Evolutionary conservation across 2,329 filamentous ascomycete genomes (phyloP).

Genomic region (Colletotrichum sp.): DNA sequence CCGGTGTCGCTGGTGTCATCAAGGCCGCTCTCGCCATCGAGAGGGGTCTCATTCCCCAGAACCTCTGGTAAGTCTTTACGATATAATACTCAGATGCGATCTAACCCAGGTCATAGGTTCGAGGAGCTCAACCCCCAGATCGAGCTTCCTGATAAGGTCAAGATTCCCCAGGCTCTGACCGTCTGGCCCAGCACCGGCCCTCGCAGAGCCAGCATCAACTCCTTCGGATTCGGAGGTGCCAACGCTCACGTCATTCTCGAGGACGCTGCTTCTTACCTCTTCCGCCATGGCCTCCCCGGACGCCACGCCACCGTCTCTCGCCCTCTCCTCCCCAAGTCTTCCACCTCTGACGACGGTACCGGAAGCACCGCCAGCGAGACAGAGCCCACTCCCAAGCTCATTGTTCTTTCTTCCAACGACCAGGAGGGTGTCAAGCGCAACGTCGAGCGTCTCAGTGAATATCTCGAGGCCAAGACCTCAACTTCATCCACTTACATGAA

Average conservation of each 20-base stretch:
- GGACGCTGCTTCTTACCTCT: constrained; percentile 13
- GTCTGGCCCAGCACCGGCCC: constrained; percentile 6
- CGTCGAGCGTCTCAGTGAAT: constrained; percentile 39
- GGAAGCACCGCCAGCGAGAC: background rate
- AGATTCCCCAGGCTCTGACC: background rate
- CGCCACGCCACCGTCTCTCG: background rate
- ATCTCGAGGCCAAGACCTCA: constrained; percentile 42
- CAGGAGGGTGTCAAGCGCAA: constrained; percentile 39
- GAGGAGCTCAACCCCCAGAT: constrained; percentile 28
- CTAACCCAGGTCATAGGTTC: constrained; percentile 11
- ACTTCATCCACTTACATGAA: constrained; percentile 36
- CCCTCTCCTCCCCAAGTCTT: background rate
- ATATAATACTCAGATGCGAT: background rate
- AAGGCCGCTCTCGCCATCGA: constrained; percentile 56
- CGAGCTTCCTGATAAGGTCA: constrained; percentile 22
- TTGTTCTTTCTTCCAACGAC: constrained; percentile 45
- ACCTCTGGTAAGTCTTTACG: constrained; percentile 29
- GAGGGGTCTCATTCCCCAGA: constrained; percentile 54
- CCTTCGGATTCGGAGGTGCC: constrained; percentile 51
- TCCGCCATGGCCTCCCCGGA: constrained; percentile 7
- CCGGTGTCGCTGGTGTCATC: constrained; percentile 57
- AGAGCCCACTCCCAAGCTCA: constrained; percentile 35
- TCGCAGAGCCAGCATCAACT: constrained; percentile 38
- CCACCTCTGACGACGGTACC: background rate
- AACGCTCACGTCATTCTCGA: constrained; percentile 49